Percentiles rank a stretch among this genome's conserved stretches.
These are phyloP conservation scores for Mortierella sp. DNA, from an alignment of 371 early-diverging fungal species.

Conservation along the genomic window DNA sequence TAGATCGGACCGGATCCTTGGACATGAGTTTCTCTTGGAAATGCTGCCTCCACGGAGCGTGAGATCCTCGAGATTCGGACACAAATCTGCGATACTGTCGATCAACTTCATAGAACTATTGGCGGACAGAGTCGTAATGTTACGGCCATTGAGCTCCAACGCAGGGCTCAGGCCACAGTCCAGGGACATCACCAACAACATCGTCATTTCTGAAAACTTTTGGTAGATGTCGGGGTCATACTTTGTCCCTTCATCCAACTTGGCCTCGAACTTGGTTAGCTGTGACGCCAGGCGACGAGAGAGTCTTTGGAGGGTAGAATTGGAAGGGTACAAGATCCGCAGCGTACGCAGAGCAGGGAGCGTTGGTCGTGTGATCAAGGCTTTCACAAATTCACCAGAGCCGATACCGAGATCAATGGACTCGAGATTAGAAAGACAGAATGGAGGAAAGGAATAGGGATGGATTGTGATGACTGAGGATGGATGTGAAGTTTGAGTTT, in stretches of 20 bases:
- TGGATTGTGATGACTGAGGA: background rate
- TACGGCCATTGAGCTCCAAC: slow-evolving; percentile 20
- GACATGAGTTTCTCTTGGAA: slow-evolving; percentile 7
- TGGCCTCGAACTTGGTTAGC: slow-evolving; percentile 31
- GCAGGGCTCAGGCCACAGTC: slow-evolving; percentile 34
- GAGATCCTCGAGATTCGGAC: slow-evolving; percentile 31
- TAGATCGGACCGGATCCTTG: slow-evolving; percentile 12
- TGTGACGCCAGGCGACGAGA: slow-evolving; percentile 17
- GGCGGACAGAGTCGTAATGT: slow-evolving; percentile 36
- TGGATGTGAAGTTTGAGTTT: background rate
- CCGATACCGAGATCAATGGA: slow-evolving; percentile 23
- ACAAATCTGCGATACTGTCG: slow-evolving; percentile 21
- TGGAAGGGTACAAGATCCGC: slow-evolving; percentile 21
- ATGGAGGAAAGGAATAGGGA: slow-evolving; percentile 10
- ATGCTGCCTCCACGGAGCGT: slow-evolving; percentile 38
- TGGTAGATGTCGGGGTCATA: slow-evolving; percentile 15
- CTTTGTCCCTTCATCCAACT: slow-evolving; percentile 13
- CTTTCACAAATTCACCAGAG: slow-evolving; percentile 15
- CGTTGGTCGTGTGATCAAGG: slow-evolving; percentile 20
- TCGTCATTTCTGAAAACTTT: slow-evolving; percentile 13
- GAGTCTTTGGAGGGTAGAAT: slow-evolving; percentile 13
- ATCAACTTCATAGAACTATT: slow-evolving; percentile 32
- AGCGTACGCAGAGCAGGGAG: slow-evolving; percentile 20
- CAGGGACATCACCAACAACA: slow-evolving; percentile 13
- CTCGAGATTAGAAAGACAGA: slow-evolving; percentile 14